Evolutionary conservation across 768 basidiomycete species (phyloP).

Genomic region (Boletales sp.): DNA sequence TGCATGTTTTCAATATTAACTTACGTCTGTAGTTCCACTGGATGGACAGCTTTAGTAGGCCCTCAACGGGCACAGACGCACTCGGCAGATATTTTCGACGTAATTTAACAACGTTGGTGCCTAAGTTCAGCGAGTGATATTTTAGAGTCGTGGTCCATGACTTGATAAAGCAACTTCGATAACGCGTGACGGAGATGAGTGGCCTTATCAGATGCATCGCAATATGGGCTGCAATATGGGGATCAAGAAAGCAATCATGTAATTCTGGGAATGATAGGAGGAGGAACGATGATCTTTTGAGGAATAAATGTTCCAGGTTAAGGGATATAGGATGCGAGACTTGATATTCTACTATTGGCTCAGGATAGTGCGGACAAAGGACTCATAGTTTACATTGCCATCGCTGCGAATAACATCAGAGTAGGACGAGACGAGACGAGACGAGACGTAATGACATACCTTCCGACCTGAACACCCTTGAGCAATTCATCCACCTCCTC

Average conservation of each 20-base stretch:
- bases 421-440: too few relatives aligned
- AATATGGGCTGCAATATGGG: too few relatives aligned
- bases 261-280: too few relatives aligned
- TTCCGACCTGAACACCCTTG: conserved; percentile 90
- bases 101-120: not conserved
- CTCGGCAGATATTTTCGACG: not conserved
- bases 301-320: not conserved
- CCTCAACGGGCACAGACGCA: conserved; percentile 11
- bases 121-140: too few relatives aligned
- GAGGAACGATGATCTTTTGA: not conserved
- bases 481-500: conserved; percentile 92
- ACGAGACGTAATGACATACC: conserved; percentile 49
- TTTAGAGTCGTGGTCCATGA: too few relatives aligned
- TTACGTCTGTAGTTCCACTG: conserved; percentile 3
- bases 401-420: conserved; percentile 49
- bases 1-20: not conserved
- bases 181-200: too few relatives aligned
- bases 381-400: conserved; percentile 96
- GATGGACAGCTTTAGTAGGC: not conserved
- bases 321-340: not conserved
- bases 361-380: conserved; percentile 85
- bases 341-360: conserved; percentile 13
- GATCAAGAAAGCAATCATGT: too few relatives aligned
- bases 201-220: too few relatives aligned
- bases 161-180: too few relatives aligned